phyloP scores from a whole-genome alignment of 495 filamentous ascomycete genomes.

The Neurospora sp. region DNA sequence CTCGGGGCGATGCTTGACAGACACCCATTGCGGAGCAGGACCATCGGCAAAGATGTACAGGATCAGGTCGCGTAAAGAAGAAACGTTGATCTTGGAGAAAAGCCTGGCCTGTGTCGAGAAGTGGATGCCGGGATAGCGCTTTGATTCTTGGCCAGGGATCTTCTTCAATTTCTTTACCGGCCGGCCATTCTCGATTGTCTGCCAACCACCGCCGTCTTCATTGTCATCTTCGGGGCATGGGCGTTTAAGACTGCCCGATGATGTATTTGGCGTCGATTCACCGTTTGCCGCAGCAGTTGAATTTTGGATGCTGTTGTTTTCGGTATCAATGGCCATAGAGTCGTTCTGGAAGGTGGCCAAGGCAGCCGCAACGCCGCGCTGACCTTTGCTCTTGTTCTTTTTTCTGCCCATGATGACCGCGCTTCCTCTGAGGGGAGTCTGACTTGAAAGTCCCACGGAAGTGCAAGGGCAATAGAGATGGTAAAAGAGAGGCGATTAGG shows the following conservation, averaged over 20 bases:
- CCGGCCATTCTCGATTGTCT: conserved; percentile 38
- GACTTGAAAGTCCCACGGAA: not conserved
- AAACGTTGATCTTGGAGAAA: conserved; percentile 64
- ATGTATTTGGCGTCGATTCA: conserved; percentile 8
- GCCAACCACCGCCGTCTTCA: conserved; percentile 30
- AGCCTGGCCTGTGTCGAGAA: conserved; percentile 58
- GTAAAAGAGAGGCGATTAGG: not conserved
- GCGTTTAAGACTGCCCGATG: conserved; percentile 28
- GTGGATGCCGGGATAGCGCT: conserved; percentile 63
- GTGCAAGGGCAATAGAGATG: not conserved
- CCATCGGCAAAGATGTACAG: conserved; percentile 90
- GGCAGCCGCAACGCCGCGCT: conserved; percentile 3
- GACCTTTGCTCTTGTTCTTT: conserved; percentile 14
- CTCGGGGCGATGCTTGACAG: conserved; percentile 61
- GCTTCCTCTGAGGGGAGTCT: not conserved
- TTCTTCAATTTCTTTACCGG: conserved; percentile 50
- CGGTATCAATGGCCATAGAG: not conserved
- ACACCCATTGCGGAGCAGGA: conserved; percentile 73
- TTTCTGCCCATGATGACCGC: conserved; percentile 17
- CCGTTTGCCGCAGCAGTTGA: not conserved
- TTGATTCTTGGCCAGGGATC: conserved; percentile 35
- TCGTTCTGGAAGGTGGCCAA: conserved; percentile 3
- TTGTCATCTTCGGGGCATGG: conserved; percentile 31
- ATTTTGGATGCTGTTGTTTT: not conserved
- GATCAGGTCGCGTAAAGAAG: conserved; percentile 68